Evolutionary conservation across 305 asterid species (phyloP), one percentile per base, ranked within the genome.

Genomic region (Fraxinus albicans): DNA sequence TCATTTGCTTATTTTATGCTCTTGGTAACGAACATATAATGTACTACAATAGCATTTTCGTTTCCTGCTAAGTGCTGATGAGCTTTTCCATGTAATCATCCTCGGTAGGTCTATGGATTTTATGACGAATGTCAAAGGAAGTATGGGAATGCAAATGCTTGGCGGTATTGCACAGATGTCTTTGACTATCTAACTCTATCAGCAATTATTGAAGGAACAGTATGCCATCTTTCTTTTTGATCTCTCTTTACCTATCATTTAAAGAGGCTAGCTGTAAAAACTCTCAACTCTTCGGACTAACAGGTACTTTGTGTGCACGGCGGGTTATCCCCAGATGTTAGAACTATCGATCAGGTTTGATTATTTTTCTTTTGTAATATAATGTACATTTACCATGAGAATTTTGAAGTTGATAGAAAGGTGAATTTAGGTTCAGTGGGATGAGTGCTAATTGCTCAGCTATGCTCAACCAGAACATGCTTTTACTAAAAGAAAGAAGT

Each of bases 101-200:
- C 80, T 79, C 79, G 87, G 15, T 80, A 96, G 99, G 99, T 96
- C 74, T 96, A 95, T 89, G 99, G 99, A 84, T 96, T 96, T 86
- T 96, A 96, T 83, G 99, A 96, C 84, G 99, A 96, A 86, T 96
- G 98, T 81, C 99, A 95, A 84, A 92, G 98, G 84, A 96, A 96
- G 89, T 93, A 95, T 79, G 99, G 99, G 78, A 96, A 93, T 85
- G 98, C 99, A 72, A 96, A 96, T 86, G 98, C 98, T 78, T 96
- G 99, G 99, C 91, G 98, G 44, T 95, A 96, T 85, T 96, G 99
- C 94, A 96, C 99, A 0, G 99, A 96, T 88, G 98, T 96, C 75
- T 96, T 96, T 88, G 99, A 96, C 91, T 96, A 92, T 88, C 90
- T 96, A 76, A 96, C 98, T 42, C 84, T 96, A 47, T 96, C 98